A percentile compares a stretch with the other conserved stretches of the same genome.
phyloP scores from a whole-genome alignment of 169 alveolate species.

The Plasmodium vivax region DNA sequence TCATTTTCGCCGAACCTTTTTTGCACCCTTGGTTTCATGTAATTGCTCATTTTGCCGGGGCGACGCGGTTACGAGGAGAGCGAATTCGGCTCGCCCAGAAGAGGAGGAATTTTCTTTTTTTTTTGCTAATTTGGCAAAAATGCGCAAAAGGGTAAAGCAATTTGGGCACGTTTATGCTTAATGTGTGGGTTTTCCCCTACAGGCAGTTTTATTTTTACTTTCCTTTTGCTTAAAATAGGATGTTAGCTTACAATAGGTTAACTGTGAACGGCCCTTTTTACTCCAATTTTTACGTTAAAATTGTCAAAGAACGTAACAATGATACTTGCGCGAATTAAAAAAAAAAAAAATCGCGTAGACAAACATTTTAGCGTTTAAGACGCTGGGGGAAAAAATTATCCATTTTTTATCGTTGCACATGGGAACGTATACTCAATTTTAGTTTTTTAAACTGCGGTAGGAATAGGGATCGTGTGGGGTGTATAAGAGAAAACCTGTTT shows the following conservation, averaged over 20 bases:
- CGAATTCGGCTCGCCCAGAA: not conserved
- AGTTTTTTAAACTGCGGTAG: not conserved
- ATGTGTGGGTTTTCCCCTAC: not conserved
- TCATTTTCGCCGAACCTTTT: constrained; percentile 32
- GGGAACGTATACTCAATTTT: not conserved
- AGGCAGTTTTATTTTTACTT: not conserved
- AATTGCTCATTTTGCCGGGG: constrained; percentile 19
- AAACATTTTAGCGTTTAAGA: not conserved
- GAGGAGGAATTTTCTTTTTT: not conserved
- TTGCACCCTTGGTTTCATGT: not conserved
- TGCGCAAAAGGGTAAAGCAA: not conserved
- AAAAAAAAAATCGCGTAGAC: not conserved
- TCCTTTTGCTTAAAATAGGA: not conserved
- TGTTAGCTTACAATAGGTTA: not conserved
- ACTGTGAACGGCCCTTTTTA: not conserved
- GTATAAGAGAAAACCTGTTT: not conserved
- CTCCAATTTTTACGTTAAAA: too few relatives aligned
- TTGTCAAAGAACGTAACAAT: not conserved
- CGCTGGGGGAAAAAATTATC: not conserved
- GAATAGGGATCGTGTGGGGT: not conserved
- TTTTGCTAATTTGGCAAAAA: not conserved
- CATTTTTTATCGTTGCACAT: not conserved
- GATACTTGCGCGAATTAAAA: not conserved
- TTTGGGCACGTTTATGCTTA: not conserved
- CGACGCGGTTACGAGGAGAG: not conserved